phyloP scores from a whole-genome alignment of 2,329 filamentous ascomycete species.

The Aschersonia sp. region DNA sequence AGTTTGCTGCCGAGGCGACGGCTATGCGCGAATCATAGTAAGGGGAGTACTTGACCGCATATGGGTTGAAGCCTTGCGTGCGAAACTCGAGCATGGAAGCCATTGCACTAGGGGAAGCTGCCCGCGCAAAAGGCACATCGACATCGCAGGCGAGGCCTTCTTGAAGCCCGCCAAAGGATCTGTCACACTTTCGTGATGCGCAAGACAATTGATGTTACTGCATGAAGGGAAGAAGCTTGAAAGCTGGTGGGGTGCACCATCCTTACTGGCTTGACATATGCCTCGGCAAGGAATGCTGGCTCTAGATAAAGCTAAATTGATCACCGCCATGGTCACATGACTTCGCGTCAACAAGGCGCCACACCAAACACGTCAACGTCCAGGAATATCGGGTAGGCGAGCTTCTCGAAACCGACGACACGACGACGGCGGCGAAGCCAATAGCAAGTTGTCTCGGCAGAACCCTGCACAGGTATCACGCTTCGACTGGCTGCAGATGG shows the following conservation, averaged over 20 bases:
- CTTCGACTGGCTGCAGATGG: too few species aligned
- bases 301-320: not conserved
- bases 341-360: not conserved
- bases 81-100: conserved; percentile 81
- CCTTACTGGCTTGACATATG: conserved; percentile 3
- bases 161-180: too few species aligned
- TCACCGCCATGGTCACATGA: not conserved
- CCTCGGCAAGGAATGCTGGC: conserved; percentile 2
- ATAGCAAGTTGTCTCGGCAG: too few species aligned
- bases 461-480: not conserved
- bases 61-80: conserved; percentile 88
- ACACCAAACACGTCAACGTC: not conserved
- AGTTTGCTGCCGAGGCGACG: conserved; percentile 84
- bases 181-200: too few species aligned
- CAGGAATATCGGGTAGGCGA: not conserved
- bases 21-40: conserved; percentile 94
- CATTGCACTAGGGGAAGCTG: conserved; percentile 11
- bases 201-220: too few species aligned
- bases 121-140: too few species aligned
- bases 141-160: too few species aligned
- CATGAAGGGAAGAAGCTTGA: not conserved
- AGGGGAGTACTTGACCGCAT: conserved; percentile 94
- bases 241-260: not conserved
- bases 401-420: too few species aligned
- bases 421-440: too few species aligned